A percentile compares a stretch with the other conserved stretches of the same genome.
Evolutionary conservation across 2,329 filamentous ascomycete species (phyloP).

Genomic region (Fusarium sp.): DNA sequence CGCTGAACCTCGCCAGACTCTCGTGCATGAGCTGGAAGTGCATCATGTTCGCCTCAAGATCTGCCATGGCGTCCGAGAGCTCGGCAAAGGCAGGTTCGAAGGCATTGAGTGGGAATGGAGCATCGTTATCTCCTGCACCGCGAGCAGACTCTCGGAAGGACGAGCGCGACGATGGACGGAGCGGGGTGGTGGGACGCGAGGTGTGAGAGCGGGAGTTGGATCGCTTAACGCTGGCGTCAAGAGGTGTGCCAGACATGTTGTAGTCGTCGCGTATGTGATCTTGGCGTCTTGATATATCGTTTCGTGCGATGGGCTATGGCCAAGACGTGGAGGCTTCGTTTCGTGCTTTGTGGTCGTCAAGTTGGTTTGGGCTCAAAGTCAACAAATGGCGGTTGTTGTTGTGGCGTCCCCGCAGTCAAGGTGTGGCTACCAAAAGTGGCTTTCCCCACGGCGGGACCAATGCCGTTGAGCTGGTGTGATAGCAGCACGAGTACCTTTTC

Average conservation of each 20-base stretch:
- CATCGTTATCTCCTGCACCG: constrained; percentile 62
- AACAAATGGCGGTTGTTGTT: constrained; percentile 31
- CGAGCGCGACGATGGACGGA: constrained; percentile 89
- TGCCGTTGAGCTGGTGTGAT: not conserved
- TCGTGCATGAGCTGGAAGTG: constrained; percentile 98
- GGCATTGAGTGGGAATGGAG: constrained; percentile 78
- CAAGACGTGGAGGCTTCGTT: not conserved
- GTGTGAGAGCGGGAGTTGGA: constrained; percentile 72
- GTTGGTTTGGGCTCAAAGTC: constrained; percentile 27
- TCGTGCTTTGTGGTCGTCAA: constrained; percentile 11
- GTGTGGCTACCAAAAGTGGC: constrained; percentile 32
- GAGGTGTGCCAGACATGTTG: constrained; percentile 45
- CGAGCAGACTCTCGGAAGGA: constrained; percentile 84
- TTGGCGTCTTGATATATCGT: not conserved
- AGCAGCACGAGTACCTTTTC: constrained; percentile 1
- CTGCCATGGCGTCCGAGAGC: constrained; percentile 91
- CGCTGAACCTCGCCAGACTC: constrained; percentile 90
- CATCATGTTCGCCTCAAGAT: constrained; percentile 97
- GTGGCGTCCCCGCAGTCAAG: constrained; percentile 29
- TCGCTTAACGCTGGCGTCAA: constrained; percentile 49
- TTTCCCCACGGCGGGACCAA: constrained; percentile 5
- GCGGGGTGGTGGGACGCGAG: constrained; percentile 89
- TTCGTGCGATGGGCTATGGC: not conserved
- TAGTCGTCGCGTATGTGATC: too few relatives aligned
- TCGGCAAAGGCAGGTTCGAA: constrained; percentile 95